These are phyloP conservation scores for Curvularia hawaiiensis DNA, from an alignment of 2,329 filamentous ascomycete genomes.

Conservation along the genomic window DNA sequence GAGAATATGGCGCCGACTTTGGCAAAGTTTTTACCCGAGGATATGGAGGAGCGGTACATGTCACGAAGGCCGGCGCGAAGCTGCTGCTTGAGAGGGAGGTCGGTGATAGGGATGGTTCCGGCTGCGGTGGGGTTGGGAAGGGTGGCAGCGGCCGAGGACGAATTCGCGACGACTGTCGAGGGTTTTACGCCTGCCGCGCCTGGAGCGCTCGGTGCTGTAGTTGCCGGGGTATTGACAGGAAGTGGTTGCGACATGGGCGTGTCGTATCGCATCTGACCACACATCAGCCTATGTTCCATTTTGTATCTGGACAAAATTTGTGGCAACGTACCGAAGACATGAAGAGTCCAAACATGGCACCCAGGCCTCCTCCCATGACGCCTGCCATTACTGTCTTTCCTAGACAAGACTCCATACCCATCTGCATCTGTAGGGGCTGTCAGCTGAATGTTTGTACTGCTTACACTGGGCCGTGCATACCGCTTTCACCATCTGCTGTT, in stretches of 20 bases:
- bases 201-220: slow-evolving; percentile 49
- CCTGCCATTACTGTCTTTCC: slow-evolving; percentile 89
- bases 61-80: slow-evolving; percentile 87
- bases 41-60: slow-evolving; percentile 85
- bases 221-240: slow-evolving; percentile 40
- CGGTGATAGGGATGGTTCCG: slow-evolving; percentile 55
- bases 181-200: slow-evolving; percentile 13
- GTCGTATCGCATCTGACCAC: slow-evolving; percentile 90
- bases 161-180: slow-evolving; percentile 8
- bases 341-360: slow-evolving; percentile 93
- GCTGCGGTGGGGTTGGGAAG: slow-evolving; percentile 42
- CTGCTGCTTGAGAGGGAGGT: slow-evolving; percentile 82
- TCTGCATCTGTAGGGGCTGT: slow-evolving; percentile 69
- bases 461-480: slow-evolving; percentile 30
- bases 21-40: slow-evolving; percentile 90
- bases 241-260: slow-evolving; percentile 70
- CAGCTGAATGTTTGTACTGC: not conserved
- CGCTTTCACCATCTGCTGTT: slow-evolving; percentile 56
- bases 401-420: slow-evolving; percentile 88
- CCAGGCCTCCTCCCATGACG: slow-evolving; percentile 91
- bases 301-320: not conserved
- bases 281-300: slow-evolving; percentile 2
- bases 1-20: slow-evolving; percentile 89
- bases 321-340: slow-evolving; percentile 82
- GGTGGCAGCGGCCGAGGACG: slow-evolving; percentile 70